A percentile compares a stretch with the other conserved stretches of the same genome.
These are phyloP conservation scores for Pouteria campechiana DNA, from an alignment of 179 eudicot genomes.

Conservation along the genomic window DNA sequence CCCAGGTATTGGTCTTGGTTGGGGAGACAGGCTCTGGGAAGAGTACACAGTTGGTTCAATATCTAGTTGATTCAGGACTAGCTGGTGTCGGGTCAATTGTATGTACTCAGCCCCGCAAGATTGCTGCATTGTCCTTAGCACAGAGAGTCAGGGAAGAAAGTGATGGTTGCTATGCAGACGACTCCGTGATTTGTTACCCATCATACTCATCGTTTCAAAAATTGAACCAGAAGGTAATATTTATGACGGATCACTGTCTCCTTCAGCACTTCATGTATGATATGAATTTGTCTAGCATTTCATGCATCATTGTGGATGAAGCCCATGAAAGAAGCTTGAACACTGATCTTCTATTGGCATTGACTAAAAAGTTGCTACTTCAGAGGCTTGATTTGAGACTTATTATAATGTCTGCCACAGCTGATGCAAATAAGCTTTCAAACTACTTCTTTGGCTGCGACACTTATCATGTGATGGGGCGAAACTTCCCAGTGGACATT, in stretches of 20 bases:
- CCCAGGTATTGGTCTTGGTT: conserved; percentile 65
- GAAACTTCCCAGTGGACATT: conserved; percentile 76
- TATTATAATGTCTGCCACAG: conserved; percentile 95
- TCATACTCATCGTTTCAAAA: conserved; percentile 38
- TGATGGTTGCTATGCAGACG: conserved; percentile 42
- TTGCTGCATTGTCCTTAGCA: conserved; percentile 74
- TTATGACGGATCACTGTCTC: conserved; percentile 88
- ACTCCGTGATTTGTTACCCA: conserved; percentile 26
- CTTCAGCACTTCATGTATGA: conserved; percentile 80
- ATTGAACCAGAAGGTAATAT: conserved; percentile 36
- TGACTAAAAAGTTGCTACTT: conserved; percentile 57
- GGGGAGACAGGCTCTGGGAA: conserved; percentile 99
- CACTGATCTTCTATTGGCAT: conserved; percentile 82
- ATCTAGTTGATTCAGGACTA: conserved; percentile 80
- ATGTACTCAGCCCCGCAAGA: conserved; percentile 94
- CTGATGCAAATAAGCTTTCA: conserved; percentile 72
- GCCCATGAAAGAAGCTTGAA: conserved; percentile 95
- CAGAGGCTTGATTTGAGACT: conserved; percentile 71
- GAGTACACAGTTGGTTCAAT: conserved; percentile 92
- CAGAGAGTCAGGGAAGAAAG: conserved; percentile 76
- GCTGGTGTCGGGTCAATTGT: conserved; percentile 38
- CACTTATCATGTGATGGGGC: conserved; percentile 54
- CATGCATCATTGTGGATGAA: conserved; percentile 87
- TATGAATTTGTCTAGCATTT: conserved; percentile 41
- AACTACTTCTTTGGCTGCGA: conserved; percentile 68